Percentiles rank a stretch among this genome's conserved stretches.
phyloP scores from a whole-genome alignment of 805 yeast species.

The Maudiozyma serrabonitensis region DNA sequence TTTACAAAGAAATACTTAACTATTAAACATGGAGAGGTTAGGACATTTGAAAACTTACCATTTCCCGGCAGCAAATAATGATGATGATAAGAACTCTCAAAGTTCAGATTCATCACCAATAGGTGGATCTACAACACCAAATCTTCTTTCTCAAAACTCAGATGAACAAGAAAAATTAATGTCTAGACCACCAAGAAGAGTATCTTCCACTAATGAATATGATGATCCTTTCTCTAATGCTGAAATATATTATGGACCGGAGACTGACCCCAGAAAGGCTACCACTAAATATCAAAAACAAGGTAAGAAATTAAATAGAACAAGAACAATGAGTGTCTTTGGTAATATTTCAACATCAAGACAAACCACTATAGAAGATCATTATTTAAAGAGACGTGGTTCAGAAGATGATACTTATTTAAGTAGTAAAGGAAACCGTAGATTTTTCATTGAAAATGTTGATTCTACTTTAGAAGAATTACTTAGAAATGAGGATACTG shows the following conservation, averaged over 20 bases:
- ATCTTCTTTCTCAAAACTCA: background rate
- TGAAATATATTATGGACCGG: constrained; percentile 60
- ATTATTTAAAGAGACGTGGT: constrained; percentile 37
- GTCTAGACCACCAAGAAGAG: constrained; percentile 14
- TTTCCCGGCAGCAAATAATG: background rate
- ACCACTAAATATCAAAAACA: background rate
- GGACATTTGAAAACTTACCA: background rate
- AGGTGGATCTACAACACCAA: constrained; percentile 43
- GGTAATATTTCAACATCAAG: constrained; percentile 25
- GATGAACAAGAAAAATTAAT: background rate
- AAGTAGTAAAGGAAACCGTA: constrained; percentile 30
- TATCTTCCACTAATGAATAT: constrained; percentile 39
- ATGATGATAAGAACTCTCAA: background rate
- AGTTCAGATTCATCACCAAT: background rate
- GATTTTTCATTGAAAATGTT: constrained; percentile 65
- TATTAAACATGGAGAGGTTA: background rate
- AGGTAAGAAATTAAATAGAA: constrained; percentile 34
- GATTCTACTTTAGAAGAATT: constrained; percentile 62
- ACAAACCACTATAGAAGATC: constrained; percentile 9
- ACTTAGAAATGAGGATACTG: constrained; percentile 73
- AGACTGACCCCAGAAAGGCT: constrained; percentile 41
- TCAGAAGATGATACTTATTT: constrained; percentile 42
- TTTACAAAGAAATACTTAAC: background rate
- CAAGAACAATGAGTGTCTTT: constrained; percentile 47
- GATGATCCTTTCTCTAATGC: constrained; percentile 58